Conservation (phyloP, 1,284 basidiomycete species). For the Schizophyllum commune region DNA sequence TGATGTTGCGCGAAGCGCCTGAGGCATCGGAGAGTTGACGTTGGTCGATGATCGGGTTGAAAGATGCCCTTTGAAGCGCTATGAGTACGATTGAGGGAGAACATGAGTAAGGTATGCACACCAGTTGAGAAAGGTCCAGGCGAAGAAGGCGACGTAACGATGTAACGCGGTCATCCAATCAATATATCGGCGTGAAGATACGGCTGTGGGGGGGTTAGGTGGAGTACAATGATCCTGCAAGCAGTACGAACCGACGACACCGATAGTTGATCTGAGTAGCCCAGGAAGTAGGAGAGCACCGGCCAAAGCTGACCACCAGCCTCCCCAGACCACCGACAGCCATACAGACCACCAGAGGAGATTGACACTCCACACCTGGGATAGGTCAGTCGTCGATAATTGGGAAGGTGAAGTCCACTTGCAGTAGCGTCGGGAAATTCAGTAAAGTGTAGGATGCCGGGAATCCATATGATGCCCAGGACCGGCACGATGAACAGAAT, state of each 20-base stretch:
- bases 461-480: slow-evolving; percentile 67
- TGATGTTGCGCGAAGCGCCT: slow-evolving; percentile 25
- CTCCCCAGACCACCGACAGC: slow-evolving; percentile 72
- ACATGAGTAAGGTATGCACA: background rate
- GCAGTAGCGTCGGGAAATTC: slow-evolving; percentile 37
- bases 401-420: slow-evolving; percentile 29
- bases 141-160: slow-evolving; percentile 67
- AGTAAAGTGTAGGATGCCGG: slow-evolving; percentile 67
- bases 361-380: slow-evolving; percentile 50
- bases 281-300: slow-evolving; percentile 26
- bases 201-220: no score
- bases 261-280: background rate
- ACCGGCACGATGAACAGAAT: slow-evolving; percentile 72
- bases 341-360: slow-evolving; percentile 86
- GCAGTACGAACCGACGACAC: background rate
- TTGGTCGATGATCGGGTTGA: slow-evolving; percentile 55
- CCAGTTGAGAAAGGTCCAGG: slow-evolving; percentile 62
- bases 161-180: slow-evolving; percentile 68
- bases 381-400: background rate
- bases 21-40: slow-evolving; percentile 27
- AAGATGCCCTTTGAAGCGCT: slow-evolving; percentile 36
- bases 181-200: slow-evolving; percentile 64
- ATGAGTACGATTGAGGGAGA: background rate
- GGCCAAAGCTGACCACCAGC: slow-evolving; percentile 80
- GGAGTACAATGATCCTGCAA: slow-evolving; percentile 50